A percentile compares a stretch with the other conserved stretches of the same genome.
phyloP scores from a whole-genome alignment of 768 basidiomycete genomes.

The Leccinum rimulosum region DNA sequence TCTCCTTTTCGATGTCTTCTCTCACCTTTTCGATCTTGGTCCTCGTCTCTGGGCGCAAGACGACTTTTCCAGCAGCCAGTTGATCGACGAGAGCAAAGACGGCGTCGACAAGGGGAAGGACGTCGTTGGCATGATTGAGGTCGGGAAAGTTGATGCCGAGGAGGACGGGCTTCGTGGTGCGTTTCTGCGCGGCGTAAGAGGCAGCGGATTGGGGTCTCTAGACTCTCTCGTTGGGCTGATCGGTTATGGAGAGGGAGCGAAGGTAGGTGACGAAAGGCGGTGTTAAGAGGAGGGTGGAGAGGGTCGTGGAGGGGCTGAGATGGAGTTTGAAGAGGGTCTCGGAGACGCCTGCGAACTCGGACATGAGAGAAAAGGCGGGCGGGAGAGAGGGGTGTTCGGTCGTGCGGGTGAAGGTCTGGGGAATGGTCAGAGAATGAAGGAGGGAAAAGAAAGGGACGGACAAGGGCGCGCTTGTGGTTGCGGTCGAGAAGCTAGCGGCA shows the following conservation, averaged over 20 bases:
- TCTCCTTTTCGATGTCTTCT: conserved; percentile 64
- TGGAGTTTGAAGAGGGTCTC: conserved; percentile 66
- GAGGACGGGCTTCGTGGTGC: conserved; percentile 67
- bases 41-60: conserved; percentile 79
- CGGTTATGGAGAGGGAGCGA: conserved; percentile 77
- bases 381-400: conserved; percentile 65
- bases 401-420: conserved; percentile 79
- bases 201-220: conserved; percentile 56
- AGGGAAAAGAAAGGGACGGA: conserved; percentile 38
- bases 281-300: conserved; percentile 59
- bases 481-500: conserved; percentile 58
- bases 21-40: conserved; percentile 71
- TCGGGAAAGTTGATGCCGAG: conserved; percentile 62
- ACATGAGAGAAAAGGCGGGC: conserved; percentile 67
- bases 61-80: conserved; percentile 44
- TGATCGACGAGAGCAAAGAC: conserved; percentile 76
- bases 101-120: conserved; percentile 56
- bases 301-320: conserved; percentile 39
- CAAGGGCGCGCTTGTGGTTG: conserved; percentile 74
- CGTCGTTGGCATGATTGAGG: conserved; percentile 44
- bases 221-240: conserved; percentile 60
- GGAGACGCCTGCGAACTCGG: conserved; percentile 85
- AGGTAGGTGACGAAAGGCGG: conserved; percentile 71
- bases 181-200: conserved; percentile 39
- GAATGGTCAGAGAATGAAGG: conserved; percentile 1